Percentiles rank a stretch among this genome's conserved stretches.
Conservation (phyloP, 495 filamentous ascomycete species). For the Aspergillus affinis region DNA sequence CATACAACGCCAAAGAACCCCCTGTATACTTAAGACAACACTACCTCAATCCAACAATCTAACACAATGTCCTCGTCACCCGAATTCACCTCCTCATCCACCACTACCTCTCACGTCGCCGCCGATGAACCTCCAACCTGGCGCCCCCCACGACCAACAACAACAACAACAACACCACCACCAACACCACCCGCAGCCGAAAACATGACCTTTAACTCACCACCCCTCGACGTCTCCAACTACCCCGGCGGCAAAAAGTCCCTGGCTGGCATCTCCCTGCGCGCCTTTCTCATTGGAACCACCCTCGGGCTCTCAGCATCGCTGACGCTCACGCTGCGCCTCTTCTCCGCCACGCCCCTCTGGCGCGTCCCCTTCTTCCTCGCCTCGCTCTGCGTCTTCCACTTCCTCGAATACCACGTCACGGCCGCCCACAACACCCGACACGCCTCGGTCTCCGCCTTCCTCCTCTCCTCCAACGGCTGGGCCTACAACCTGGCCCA, state of each 20-base stretch:
- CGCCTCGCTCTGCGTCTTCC: constrained; percentile 73
- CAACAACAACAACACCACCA: constrained; percentile 8
- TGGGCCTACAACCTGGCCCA: constrained; percentile 83
- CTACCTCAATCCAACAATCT: too few relatives aligned
- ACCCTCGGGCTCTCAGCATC: constrained; percentile 45
- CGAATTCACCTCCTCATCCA: neutral
- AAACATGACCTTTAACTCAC: constrained; percentile 12
- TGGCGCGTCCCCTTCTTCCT: constrained; percentile 88
- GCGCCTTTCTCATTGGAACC: constrained; percentile 61
- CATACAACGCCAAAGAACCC: neutral
- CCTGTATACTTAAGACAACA: too few relatives aligned
- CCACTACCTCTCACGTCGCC: neutral
- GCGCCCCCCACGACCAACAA: constrained; percentile 8
- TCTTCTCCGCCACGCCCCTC: constrained; percentile 45
- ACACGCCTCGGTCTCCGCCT: constrained; percentile 68
- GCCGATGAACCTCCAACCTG: neutral
- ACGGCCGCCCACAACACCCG: constrained; percentile 81
- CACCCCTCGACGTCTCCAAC: constrained; percentile 30
- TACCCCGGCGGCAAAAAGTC: constrained; percentile 63
- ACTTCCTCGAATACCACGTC: constrained; percentile 93
- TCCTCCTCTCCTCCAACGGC: constrained; percentile 85
- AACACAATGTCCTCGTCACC: neutral
- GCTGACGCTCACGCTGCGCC: constrained; percentile 45
- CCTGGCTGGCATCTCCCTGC: constrained; percentile 75
- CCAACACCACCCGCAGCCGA: constrained; percentile 10